phyloP scores from a whole-genome alignment of 148 eudicot species.

The Chenopodium berlandieri region DNA sequence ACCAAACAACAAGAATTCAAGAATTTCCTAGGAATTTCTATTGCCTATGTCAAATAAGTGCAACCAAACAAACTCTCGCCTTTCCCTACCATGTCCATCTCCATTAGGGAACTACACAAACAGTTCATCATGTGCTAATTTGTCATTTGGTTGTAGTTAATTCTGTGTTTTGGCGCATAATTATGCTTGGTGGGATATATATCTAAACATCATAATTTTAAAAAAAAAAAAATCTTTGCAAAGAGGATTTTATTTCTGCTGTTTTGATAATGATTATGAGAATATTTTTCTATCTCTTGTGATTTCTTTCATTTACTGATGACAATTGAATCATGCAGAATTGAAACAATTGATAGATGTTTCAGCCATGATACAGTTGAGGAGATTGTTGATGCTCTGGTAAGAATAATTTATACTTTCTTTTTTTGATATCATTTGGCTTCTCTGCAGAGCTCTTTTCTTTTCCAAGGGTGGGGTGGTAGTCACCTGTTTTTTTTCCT shows the following conservation, averaged over 20 bases:
- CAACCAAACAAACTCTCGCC: neutral
- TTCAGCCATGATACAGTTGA: slow-evolving; percentile 86
- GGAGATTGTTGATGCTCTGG: slow-evolving; percentile 81
- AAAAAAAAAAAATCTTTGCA: neutral
- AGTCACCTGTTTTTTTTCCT: neutral
- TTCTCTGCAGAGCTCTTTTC: neutral
- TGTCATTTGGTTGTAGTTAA: too few relatives aligned
- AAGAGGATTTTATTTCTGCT: neutral
- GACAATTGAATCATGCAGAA: slow-evolving; percentile 44
- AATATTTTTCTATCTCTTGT: neutral
- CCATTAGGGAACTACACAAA: neutral
- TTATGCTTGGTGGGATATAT: neutral
- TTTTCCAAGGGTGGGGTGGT: neutral
- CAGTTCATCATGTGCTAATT: neutral
- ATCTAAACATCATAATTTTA: too few relatives aligned
- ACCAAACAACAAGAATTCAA: too few relatives aligned
- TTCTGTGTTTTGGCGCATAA: neutral
- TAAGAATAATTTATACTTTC: slow-evolving; percentile 33
- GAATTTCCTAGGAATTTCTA: too few relatives aligned
- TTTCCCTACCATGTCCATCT: neutral
- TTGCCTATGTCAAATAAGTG: too few relatives aligned
- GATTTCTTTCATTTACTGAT: slow-evolving; percentile 6
- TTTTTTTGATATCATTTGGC: neutral
- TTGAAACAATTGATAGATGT: slow-evolving; percentile 70
- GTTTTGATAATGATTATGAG: neutral